Evolutionary conservation across 768 basidiomycete species (phyloP), one percentile per base, ranked within the genome.

Genomic region (Rhizopogon salebrosus): DNA sequence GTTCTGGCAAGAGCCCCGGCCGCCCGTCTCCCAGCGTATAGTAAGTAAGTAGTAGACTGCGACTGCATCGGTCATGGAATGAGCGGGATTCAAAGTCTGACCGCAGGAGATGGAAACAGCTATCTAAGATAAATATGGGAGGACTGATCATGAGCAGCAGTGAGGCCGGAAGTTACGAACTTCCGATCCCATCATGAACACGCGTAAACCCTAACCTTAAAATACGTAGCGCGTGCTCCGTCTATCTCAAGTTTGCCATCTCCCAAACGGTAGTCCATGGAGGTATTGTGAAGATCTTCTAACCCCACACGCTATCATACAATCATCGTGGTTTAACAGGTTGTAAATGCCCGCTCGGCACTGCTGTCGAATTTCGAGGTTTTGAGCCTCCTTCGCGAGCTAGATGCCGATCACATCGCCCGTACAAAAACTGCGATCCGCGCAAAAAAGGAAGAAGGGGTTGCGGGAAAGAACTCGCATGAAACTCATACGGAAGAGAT

Each of bases 281-380:
- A 46, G 43, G 42, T 43, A 43, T 42, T 9, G 41, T 43, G 27
- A 27, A 29, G 23, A n/a, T 43, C 27, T 29, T 24, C 14, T 13
- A 20, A 13, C n/a, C 29, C 29, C 11, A 11, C 7, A 7, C 1
- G 27, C 18, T 14, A 13, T 43, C 13, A 20, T 43, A 14, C 27
- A 29, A 43, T 43, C 18, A 43, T 29, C 27, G 18, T 43, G 27
- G 18, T 20, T 43, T 16, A 43, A 34, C 48, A 69, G 34, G 51
- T 67, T 57, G 1, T 65, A 45, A 83, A 87, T 55, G 63, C 83
- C 10, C 80, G 88, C 48, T 74, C 88, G 14, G 83, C 90, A n/a
- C 81, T 95, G 49, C 79, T 98, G 14, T 88, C 92, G 29, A 95
- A 97, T 69, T 82, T 76, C 61, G 95, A 98, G 68, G 93, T 97